Percentiles rank a stretch among this genome's conserved stretches.
Conservation (phyloP, 345 rosid genomes). For the Schrenkiella parvula region DNA sequence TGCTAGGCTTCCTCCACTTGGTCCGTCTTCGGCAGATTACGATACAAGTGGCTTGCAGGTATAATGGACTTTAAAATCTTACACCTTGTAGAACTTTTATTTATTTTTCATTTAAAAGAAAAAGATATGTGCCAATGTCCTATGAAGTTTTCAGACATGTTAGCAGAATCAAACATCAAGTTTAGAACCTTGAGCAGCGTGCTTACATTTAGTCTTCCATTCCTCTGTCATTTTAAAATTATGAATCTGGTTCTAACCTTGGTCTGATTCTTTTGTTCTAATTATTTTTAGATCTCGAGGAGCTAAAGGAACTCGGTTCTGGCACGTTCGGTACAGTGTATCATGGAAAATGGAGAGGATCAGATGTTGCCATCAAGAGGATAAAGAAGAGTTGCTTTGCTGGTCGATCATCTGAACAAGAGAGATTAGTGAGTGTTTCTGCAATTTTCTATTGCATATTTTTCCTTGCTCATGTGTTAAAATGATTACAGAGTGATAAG, state of each 20-base stretch:
- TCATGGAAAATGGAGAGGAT: slow-evolving; percentile 99
- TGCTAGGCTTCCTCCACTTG: slow-evolving; percentile 51
- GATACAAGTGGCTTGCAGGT: slow-evolving; percentile 81
- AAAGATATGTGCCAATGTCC: neutral
- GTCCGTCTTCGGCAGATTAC: slow-evolving; percentile 48
- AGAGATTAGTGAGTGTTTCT: slow-evolving; percentile 67
- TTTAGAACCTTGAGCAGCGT: neutral
- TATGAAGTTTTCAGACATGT: slow-evolving; percentile 1
- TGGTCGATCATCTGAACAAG: slow-evolving; percentile 92
- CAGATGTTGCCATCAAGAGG: slow-evolving; percentile 95
- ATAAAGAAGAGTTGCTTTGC: slow-evolving; percentile 92
- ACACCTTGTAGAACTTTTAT: slow-evolving; percentile 4
- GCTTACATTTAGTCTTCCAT: neutral
- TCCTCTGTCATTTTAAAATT: neutral
- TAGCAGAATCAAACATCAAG: neutral
- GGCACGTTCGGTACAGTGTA: slow-evolving; percentile 98
- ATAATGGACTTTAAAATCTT: slow-evolving; percentile 2
- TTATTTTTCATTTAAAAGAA: neutral
- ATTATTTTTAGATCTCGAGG: slow-evolving; percentile 67
- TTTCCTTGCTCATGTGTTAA: neutral
- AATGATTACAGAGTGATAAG: neutral
- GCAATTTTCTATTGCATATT: neutral
- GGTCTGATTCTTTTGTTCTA: neutral
- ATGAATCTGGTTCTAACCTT: neutral
- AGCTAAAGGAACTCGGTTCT: slow-evolving; percentile 88